Conservation (phyloP, 345 rosid species). For the Ceriops decandra region DNA sequence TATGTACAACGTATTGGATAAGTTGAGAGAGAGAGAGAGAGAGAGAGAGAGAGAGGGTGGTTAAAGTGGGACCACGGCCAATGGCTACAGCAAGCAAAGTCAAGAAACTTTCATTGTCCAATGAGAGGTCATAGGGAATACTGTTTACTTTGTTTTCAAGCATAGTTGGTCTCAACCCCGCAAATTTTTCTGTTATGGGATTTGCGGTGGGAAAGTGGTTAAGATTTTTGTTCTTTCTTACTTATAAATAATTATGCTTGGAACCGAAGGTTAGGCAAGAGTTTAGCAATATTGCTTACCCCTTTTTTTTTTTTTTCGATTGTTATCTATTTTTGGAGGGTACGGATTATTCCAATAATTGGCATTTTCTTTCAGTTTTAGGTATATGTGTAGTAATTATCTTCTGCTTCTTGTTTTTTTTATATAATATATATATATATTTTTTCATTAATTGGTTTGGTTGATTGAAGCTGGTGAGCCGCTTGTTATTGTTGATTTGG, state of each 20-base stretch:
- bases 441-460: conserved; percentile 14
- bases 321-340: conserved; percentile 14
- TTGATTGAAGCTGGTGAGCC: conserved; percentile 36
- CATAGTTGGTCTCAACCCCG: conserved; percentile 48
- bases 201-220: conserved; percentile 34
- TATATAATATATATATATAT: background rate
- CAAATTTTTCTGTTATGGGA: conserved; percentile 30
- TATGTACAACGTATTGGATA: background rate
- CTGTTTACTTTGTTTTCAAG: conserved; percentile 52
- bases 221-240: conserved; percentile 4
- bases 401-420: background rate
- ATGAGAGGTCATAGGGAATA: background rate
- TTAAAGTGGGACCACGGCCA: background rate
- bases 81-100: background rate
- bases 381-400: background rate
- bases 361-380: background rate
- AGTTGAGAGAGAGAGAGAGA: too few species aligned
- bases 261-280: conserved; percentile 21
- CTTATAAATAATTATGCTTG: conserved; percentile 7
- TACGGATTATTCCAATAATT: background rate
- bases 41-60: background rate
- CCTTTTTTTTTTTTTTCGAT: conserved; percentile 8
- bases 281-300: conserved; percentile 8
- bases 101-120: background rate
- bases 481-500: conserved; percentile 33